Conservation (phyloP, 768 basidiomycete genomes). For the Leccinum olivaceopallidum region DNA sequence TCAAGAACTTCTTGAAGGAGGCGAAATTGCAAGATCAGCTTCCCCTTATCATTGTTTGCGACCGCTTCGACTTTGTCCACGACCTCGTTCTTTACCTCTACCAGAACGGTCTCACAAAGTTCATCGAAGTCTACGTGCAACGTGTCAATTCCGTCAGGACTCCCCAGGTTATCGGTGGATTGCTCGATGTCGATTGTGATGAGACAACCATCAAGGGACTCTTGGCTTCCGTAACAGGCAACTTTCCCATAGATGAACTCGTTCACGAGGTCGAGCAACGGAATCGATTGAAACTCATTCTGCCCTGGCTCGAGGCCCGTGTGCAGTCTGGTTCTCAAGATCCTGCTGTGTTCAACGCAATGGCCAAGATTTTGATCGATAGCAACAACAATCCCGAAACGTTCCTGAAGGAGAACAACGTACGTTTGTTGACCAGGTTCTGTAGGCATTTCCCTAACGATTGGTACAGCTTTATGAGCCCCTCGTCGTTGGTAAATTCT, state of each 20-base stretch:
- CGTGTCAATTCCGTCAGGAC: constrained; percentile 96
- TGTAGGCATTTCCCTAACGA: constrained; percentile 9
- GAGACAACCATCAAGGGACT: constrained; percentile 93
- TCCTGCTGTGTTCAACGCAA: constrained; percentile 90
- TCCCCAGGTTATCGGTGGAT: constrained; percentile 94
- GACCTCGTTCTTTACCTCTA: constrained; percentile 98
- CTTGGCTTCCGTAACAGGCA: constrained; percentile 92
- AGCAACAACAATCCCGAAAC: constrained; percentile 97
- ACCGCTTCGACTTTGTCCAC: constrained; percentile 99
- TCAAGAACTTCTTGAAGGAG: constrained; percentile 99
- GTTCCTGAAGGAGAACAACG: constrained; percentile 99
- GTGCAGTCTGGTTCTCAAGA: constrained; percentile 95
- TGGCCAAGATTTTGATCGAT: constrained; percentile 99
- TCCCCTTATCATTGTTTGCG: constrained; percentile 99
- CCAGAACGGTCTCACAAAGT: constrained; percentile 94
- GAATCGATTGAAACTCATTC: constrained; percentile 93
- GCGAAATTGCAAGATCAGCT: constrained; percentile 96
- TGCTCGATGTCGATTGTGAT: constrained; percentile 98
- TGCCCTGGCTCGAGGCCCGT: constrained; percentile 95
- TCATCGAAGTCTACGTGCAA: constrained; percentile 99
- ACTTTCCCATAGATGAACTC: constrained; percentile 97
- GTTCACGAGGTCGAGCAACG: constrained; percentile 96
- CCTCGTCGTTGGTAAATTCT: constrained; percentile 97
- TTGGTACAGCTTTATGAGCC: constrained; percentile 85
- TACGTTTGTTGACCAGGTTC: constrained; percentile 39